Percentiles rank a stretch among this genome's conserved stretches.
These are phyloP conservation scores for Citrus trifoliata DNA, from an alignment of 345 rosid genomes.

Conservation along the genomic window DNA sequence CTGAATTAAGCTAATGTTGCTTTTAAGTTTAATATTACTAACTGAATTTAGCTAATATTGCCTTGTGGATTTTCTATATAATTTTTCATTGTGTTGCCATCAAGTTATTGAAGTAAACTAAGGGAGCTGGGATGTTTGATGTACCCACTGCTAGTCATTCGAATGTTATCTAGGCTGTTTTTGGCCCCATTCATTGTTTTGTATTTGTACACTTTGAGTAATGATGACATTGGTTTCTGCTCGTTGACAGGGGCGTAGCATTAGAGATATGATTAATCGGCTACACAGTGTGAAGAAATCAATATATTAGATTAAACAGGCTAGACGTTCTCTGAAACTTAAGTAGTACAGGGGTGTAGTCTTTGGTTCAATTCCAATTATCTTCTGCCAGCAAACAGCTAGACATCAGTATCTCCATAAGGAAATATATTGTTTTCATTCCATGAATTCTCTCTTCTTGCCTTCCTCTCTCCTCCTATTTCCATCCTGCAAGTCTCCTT, in stretches of 20 bases:
- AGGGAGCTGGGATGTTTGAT: background rate
- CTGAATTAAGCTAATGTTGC: background rate
- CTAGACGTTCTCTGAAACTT: background rate
- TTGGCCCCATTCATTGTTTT: background rate
- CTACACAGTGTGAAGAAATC: background rate
- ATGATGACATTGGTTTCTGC: background rate
- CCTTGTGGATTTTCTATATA: background rate
- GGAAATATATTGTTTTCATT: background rate
- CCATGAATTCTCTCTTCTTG: slow-evolving; percentile 39
- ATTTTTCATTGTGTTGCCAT: background rate
- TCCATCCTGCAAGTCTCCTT: slow-evolving; percentile 10
- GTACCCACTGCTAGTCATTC: background rate
- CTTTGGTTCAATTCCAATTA: background rate
- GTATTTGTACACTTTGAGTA: background rate
- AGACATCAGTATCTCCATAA: background rate
- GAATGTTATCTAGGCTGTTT: background rate
- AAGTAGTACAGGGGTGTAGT: background rate
- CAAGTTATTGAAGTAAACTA: background rate
- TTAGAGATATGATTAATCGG: background rate
- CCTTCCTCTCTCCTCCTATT: slow-evolving; percentile 23
- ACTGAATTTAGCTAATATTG: background rate
- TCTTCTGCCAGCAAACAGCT: background rate
- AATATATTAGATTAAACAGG: background rate
- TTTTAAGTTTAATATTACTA: background rate
- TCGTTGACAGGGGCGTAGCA: background rate